Evolutionary conservation across 768 basidiomycete species (phyloP).

Genomic region (Pulveroboletus ravenelii): DNA sequence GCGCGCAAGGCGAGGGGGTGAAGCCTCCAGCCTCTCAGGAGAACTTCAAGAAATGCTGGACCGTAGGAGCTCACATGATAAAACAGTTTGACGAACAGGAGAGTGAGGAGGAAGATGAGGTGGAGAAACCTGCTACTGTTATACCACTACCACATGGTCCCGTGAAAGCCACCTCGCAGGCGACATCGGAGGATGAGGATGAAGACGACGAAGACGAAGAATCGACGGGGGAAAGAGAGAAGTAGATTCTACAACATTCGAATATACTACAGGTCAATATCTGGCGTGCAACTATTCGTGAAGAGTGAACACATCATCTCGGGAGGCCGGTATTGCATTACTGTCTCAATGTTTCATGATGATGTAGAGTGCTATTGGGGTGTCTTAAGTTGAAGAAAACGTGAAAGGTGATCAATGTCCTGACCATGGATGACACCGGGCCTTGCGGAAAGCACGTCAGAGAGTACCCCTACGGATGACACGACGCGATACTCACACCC

Average conservation of each 20-base stretch:
- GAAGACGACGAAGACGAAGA: slow-evolving; percentile 1
- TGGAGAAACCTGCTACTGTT: slow-evolving; percentile 10
- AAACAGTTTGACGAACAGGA: slow-evolving; percentile 79
- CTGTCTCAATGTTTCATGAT: slow-evolving; percentile 61
- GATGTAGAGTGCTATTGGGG: slow-evolving; percentile 65
- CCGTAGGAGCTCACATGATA: slow-evolving; percentile 68
- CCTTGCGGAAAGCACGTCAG: slow-evolving; percentile 33
- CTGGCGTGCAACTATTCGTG: background rate
- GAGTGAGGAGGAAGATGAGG: slow-evolving; percentile 43
- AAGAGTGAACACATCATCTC: too few relatives aligned
- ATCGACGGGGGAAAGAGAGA: slow-evolving; percentile 14
- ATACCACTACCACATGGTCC: background rate
- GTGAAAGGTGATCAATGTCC: slow-evolving; percentile 1
- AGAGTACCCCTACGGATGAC: background rate
- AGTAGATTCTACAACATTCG: slow-evolving; percentile 10
- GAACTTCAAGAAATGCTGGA: slow-evolving; percentile 65
- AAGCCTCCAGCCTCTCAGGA: slow-evolving; percentile 41
- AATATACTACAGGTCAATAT: slow-evolving; percentile 4
- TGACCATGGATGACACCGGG: slow-evolving; percentile 74
- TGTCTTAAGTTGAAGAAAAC: slow-evolving; percentile 9
- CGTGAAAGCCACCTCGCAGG: background rate
- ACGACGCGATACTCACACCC: slow-evolving; percentile 49
- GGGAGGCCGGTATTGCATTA: background rate
- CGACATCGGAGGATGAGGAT: slow-evolving; percentile 1
- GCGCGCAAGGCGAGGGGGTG: slow-evolving; percentile 48